These are phyloP conservation scores for Escovopsis sp. DNA, from an alignment of 2,329 filamentous ascomycete genomes.

Conservation along the genomic window DNA sequence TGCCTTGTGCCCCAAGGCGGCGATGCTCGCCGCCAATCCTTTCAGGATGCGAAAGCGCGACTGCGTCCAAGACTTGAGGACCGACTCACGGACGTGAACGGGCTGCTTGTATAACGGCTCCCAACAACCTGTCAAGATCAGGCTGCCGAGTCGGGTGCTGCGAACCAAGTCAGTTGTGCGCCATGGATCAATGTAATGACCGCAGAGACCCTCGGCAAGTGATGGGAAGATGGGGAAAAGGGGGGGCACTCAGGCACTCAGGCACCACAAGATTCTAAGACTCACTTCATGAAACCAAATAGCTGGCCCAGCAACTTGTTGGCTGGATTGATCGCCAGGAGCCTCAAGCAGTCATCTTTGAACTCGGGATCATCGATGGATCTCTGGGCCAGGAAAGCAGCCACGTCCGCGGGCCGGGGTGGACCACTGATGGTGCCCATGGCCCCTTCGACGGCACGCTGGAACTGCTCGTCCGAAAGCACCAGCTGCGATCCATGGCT, in stretches of 20 bases:
- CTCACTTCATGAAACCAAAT: constrained; percentile 29
- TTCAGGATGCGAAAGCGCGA: constrained; percentile 41
- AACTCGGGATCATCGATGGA: constrained; percentile 38
- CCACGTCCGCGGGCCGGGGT: constrained; percentile 28
- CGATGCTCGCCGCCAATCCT: constrained; percentile 38
- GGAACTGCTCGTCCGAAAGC: constrained; percentile 35
- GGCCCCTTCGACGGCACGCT: constrained; percentile 25
- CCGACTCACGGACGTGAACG: constrained; percentile 40
- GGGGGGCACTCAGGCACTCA: too few relatives aligned
- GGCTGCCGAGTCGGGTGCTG: constrained; percentile 46
- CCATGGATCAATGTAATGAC: too few relatives aligned
- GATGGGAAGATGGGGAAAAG: background rate
- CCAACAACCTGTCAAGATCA: constrained; percentile 52
- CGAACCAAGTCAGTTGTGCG: background rate
- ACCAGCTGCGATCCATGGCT: constrained; percentile 21
- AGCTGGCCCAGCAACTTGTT: constrained; percentile 23
- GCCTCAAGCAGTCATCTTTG: constrained; percentile 29
- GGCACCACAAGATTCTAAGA: constrained; percentile 1
- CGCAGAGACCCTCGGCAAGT: background rate
- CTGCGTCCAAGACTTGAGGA: constrained; percentile 46
- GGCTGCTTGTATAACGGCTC: constrained; percentile 48
- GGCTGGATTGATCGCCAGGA: constrained; percentile 21
- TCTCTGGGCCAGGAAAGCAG: constrained; percentile 36
- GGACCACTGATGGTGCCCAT: constrained; percentile 20
- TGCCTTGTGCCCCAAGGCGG: constrained; percentile 35